These are phyloP conservation scores for Plasmodium knowlesi DNA, from an alignment of 169 alveolate species.

Conservation along the genomic window DNA sequence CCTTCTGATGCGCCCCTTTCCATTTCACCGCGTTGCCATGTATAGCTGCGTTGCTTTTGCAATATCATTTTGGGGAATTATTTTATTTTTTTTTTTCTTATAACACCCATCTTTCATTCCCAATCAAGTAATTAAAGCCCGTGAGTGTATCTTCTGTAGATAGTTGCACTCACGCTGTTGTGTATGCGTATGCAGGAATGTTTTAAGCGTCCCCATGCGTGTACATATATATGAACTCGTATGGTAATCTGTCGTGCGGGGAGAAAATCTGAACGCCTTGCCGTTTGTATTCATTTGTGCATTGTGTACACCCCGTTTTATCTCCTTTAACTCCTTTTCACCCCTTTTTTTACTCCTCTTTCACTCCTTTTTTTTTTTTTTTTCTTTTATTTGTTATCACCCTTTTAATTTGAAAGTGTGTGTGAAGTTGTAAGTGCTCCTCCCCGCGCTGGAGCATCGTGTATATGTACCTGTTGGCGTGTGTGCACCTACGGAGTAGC, in stretches of 20 bases:
- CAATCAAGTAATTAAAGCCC: background rate
- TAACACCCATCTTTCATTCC: background rate
- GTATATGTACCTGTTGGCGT: background rate
- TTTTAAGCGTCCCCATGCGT: background rate
- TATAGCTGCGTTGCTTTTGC: background rate
- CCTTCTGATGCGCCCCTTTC: background rate
- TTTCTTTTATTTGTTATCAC: background rate
- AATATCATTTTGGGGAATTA: background rate
- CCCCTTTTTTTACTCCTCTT: background rate
- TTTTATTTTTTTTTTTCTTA: background rate
- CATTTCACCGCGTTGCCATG: background rate
- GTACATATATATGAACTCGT: background rate
- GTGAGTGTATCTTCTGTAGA: background rate
- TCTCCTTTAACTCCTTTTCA: background rate
- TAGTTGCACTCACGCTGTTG: background rate
- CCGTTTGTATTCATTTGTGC: background rate
- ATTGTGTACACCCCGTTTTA: background rate
- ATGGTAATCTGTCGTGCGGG: background rate
- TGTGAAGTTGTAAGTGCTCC: background rate
- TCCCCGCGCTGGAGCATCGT: background rate
- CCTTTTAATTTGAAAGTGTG: background rate
- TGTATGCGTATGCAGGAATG: background rate
- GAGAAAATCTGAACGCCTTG: background rate
- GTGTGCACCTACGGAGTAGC: background rate
- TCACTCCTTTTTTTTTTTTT: background rate